Conservation (phyloP, 495 filamentous ascomycete genomes). For the Pseudotulostoma volvatum region DNA sequence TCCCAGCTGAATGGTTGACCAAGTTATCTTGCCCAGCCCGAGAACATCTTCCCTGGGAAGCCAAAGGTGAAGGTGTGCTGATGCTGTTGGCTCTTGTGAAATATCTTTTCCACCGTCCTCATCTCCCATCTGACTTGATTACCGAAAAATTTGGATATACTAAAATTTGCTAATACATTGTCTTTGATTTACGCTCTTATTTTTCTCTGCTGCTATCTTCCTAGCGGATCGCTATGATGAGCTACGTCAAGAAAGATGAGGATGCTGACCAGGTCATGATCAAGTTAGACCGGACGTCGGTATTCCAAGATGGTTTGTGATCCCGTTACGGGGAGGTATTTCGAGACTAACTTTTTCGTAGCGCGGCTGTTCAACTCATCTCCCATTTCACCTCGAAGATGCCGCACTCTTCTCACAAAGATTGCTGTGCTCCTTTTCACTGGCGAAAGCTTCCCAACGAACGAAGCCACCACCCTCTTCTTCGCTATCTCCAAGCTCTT, state of each 20-base stretch:
- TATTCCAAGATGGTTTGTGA: constrained; percentile 99
- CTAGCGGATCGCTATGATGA: constrained; percentile 64
- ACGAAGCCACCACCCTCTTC: constrained; percentile 96
- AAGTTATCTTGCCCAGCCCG: too few relatives aligned
- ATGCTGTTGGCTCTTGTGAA: too few relatives aligned
- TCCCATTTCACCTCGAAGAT: constrained; percentile 85
- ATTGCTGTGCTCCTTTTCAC: constrained; percentile 94
- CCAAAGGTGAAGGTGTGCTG: too few relatives aligned
- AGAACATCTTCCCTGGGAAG: too few relatives aligned
- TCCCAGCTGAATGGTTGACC: too few relatives aligned
- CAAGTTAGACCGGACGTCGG: constrained; percentile 93
- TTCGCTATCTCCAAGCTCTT: constrained; percentile 99
- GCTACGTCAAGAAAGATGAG: constrained; percentile 96
- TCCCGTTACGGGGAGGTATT: too few relatives aligned
- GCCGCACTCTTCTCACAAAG: constrained; percentile 90
- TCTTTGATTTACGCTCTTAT: too few relatives aligned
- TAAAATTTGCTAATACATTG: too few relatives aligned
- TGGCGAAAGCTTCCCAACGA: constrained; percentile 88
- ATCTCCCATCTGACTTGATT: too few relatives aligned
- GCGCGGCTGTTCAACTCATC: constrained; percentile 96
- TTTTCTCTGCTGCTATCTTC: too few relatives aligned
- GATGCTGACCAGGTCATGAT: constrained; percentile 84
- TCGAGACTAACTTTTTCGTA: constrained; percentile 19
- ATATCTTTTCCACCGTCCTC: too few relatives aligned
- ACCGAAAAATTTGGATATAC: too few relatives aligned